A percentile compares a stretch with the other conserved stretches of the same genome.
These are phyloP conservation scores for Stachybotrys elegans DNA, from an alignment of 2,329 filamentous ascomycete genomes.

Conservation along the genomic window DNA sequence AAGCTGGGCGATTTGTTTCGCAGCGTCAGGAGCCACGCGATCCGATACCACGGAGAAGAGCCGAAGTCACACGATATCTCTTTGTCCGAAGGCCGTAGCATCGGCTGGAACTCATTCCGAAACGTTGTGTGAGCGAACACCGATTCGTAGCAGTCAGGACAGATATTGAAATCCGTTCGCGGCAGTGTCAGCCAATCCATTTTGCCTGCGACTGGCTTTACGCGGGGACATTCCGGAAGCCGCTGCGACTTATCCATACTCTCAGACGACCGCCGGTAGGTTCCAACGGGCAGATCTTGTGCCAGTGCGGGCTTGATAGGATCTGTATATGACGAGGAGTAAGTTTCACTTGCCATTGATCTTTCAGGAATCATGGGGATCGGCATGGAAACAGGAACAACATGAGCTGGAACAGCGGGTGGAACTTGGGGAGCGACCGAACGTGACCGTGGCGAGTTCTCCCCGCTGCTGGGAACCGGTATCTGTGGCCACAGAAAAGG, in stretches of 20 bases:
- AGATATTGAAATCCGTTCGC: slow-evolving; percentile 71
- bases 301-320: slow-evolving; percentile 25
- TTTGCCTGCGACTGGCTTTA: slow-evolving; percentile 54
- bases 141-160: slow-evolving; percentile 70
- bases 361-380: not conserved
- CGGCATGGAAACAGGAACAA: slow-evolving; percentile 16
- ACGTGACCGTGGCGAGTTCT: slow-evolving; percentile 14
- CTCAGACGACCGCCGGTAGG: slow-evolving; percentile 51
- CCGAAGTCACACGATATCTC: slow-evolving; percentile 75
- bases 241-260: slow-evolving; percentile 20
- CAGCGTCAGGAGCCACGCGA: slow-evolving; percentile 76
- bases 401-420: slow-evolving; percentile 16
- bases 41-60: slow-evolving; percentile 69
- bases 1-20: slow-evolving; percentile 65
- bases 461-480: too few relatives aligned
- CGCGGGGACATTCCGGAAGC: slow-evolving; percentile 67
- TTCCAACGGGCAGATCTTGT: slow-evolving; percentile 34
- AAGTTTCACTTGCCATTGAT: slow-evolving; percentile 24
- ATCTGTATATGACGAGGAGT: slow-evolving; percentile 43
- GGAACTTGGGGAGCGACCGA: too few relatives aligned
- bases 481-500: slow-evolving; percentile 16
- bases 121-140: slow-evolving; percentile 67
- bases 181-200: slow-evolving; percentile 79
- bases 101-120: slow-evolving; percentile 55
- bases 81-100: slow-evolving; percentile 51